Percentiles rank a stretch among this genome's conserved stretches.
Evolutionary conservation across 768 basidiomycete genomes (phyloP).

Genomic region (Daedalea quercina): DNA sequence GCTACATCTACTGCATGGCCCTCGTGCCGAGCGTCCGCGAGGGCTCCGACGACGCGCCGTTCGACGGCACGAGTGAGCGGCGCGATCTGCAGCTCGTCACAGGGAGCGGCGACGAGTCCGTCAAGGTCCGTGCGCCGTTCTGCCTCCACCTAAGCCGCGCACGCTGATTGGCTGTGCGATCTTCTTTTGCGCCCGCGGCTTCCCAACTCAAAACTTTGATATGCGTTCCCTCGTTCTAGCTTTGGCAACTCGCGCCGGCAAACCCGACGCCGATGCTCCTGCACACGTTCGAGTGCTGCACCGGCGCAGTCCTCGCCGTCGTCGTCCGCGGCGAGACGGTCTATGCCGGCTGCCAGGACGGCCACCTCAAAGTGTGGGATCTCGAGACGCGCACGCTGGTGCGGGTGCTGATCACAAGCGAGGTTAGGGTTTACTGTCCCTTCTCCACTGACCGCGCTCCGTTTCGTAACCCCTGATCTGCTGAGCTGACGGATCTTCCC

Average conservation of each 20-base stretch:
- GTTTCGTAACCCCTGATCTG: background rate
- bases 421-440: conserved; percentile 38
- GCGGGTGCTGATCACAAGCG: conserved; percentile 80
- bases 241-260: conserved; percentile 54
- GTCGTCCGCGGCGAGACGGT: conserved; percentile 70
- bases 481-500: background rate
- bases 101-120: conserved; percentile 85
- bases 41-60: conserved; percentile 26
- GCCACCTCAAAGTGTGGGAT: conserved; percentile 87
- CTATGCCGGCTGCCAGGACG: conserved; percentile 92
- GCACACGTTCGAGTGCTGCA: conserved; percentile 64
- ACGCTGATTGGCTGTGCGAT: background rate
- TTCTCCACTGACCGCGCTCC: too few relatives aligned
- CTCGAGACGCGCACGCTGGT: conserved; percentile 85
- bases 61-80: conserved; percentile 15
- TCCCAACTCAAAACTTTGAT: background rate
- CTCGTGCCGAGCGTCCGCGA: conserved; percentile 35
- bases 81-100: conserved; percentile 46
- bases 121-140: conserved; percentile 51
- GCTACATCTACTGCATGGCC: conserved; percentile 86
- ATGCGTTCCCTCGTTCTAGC: conserved; percentile 29
- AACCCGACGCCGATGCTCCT: conserved; percentile 36
- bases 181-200: background rate
- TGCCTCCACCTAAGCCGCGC: background rate
- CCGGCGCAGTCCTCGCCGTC: conserved; percentile 81